Percentiles rank a stretch among this genome's conserved stretches.
These are phyloP conservation scores for Penicillium sp. DNA, from an alignment of 2,329 filamentous ascomycete genomes.

Conservation along the genomic window DNA sequence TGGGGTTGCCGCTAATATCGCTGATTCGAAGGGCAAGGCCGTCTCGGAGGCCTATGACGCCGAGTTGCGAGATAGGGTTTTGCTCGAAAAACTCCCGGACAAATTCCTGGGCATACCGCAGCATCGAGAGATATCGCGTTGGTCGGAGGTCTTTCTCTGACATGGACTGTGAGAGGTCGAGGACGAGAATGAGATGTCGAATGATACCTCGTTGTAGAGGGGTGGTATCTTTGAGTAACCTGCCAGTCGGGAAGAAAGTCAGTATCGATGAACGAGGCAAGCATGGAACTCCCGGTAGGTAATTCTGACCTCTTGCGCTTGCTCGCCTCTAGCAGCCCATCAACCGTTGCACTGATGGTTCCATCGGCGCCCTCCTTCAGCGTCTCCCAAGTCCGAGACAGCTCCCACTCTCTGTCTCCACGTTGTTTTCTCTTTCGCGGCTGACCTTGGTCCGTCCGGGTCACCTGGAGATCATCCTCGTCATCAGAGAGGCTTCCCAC, in stretches of 20 bases:
- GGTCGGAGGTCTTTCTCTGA: constrained; percentile 91
- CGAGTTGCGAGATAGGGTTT: constrained; percentile 95
- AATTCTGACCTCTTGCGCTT: constrained; percentile 68
- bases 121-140: constrained; percentile 77
- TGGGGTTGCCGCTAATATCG: constrained; percentile 88
- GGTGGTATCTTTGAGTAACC: constrained; percentile 88
- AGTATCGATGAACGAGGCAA: constrained; percentile 13
- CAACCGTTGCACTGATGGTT: constrained; percentile 69
- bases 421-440: constrained; percentile 43
- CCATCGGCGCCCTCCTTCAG: constrained; percentile 79
- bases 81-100: constrained; percentile 96
- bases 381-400: constrained; percentile 61
- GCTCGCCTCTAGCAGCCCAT: constrained; percentile 75
- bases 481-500: constrained; percentile 53
- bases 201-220: constrained; percentile 96
- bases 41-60: constrained; percentile 89
- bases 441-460: constrained; percentile 21
- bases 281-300: background rate
- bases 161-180: constrained; percentile 95
- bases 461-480: constrained; percentile 37
- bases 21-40: constrained; percentile 83
- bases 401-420: constrained; percentile 48
- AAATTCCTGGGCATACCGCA: constrained; percentile 83
- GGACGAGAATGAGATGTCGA: constrained; percentile 85
- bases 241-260: constrained; percentile 39